A percentile compares a stretch with the other conserved stretches of the same genome.
These are phyloP conservation scores for Babesia divergens DNA, from an alignment of 169 alveolate species.

Conservation along the genomic window DNA sequence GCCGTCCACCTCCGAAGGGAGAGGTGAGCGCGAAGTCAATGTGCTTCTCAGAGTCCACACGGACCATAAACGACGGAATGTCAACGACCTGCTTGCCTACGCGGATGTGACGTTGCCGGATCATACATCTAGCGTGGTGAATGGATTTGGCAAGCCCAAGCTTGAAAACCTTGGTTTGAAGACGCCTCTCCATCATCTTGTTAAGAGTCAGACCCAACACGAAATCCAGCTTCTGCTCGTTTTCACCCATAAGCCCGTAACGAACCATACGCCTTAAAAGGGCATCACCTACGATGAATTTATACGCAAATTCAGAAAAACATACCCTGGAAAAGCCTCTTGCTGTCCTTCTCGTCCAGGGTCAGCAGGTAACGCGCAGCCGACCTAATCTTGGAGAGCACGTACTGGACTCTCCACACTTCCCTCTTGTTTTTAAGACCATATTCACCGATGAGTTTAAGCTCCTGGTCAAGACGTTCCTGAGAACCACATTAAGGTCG, in stretches of 20 bases:
- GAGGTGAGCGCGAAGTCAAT: conserved; percentile 95
- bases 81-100: conserved; percentile 97
- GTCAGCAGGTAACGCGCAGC: conserved; percentile 99
- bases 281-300: conserved; percentile 87
- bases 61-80: conserved; percentile 98
- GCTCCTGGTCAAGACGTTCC: conserved; percentile 93
- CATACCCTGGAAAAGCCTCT: conserved; percentile 92
- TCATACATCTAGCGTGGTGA: conserved; percentile 98
- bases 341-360: conserved; percentile 93
- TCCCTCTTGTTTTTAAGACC: conserved; percentile 99
- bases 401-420: conserved; percentile 97
- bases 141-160: conserved; percentile 94
- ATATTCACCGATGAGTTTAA: conserved; percentile 97
- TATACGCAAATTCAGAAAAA: conserved; percentile 50
- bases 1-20: conserved; percentile 95
- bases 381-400: conserved; percentile 97
- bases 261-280: conserved; percentile 98
- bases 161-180: conserved; percentile 97
- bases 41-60: conserved; percentile 97
- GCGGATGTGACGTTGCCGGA: conserved; percentile 98
- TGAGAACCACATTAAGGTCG: conserved; percentile 12
- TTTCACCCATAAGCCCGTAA: conserved; percentile 94
- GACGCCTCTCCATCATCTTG: conserved; percentile 98
- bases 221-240: conserved; percentile 96
- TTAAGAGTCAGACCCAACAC: conserved; percentile 96